Evolutionary conservation across 257 asterid species (phyloP).

Genomic region (Lithospermum erythrorhizon): DNA sequence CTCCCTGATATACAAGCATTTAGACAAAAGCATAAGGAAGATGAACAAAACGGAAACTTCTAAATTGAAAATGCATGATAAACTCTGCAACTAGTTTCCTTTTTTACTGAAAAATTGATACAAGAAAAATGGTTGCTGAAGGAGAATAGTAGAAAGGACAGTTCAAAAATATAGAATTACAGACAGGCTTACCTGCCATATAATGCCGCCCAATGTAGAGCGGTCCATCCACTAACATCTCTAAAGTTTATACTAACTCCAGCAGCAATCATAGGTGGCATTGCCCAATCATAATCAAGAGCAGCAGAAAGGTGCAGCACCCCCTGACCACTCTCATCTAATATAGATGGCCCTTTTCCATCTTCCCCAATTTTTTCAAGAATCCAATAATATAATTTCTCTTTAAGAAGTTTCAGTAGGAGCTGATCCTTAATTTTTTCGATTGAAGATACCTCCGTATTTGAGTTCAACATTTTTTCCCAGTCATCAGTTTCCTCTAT

Average conservation of each 20-base stretch:
- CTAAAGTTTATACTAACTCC: slow-evolving; percentile 83
- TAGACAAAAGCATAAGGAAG: slow-evolving; percentile 12
- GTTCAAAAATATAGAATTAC: slow-evolving; percentile 4
- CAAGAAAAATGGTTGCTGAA: neutral
- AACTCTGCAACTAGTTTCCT: neutral
- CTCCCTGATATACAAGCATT: slow-evolving; percentile 38
- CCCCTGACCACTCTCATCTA: slow-evolving; percentile 78
- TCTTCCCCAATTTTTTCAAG: slow-evolving; percentile 63
- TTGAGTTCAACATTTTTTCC: slow-evolving; percentile 43
- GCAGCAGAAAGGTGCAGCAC: slow-evolving; percentile 86
- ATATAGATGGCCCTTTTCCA: slow-evolving; percentile 64
- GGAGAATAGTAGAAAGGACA: slow-evolving; percentile 1
- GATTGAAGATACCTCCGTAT: slow-evolving; percentile 35
- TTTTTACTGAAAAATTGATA: neutral
- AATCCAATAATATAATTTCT: slow-evolving; percentile 67
- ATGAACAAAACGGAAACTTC: slow-evolving; percentile 7
- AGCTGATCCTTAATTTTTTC: slow-evolving; percentile 53
- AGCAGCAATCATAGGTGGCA: slow-evolving; percentile 61
- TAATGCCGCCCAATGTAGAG: slow-evolving; percentile 94
- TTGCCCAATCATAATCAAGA: slow-evolving; percentile 84
- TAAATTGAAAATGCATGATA: neutral
- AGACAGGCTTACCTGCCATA: slow-evolving; percentile 58
- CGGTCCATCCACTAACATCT: slow-evolving; percentile 89
- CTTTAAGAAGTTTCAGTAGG: slow-evolving; percentile 57
- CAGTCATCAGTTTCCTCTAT: slow-evolving; percentile 54